Base-by-base conservation (phyloP, 2,329 filamentous ascomycete genomes). In the Nannizziopsis arthrosporioides region DNA sequence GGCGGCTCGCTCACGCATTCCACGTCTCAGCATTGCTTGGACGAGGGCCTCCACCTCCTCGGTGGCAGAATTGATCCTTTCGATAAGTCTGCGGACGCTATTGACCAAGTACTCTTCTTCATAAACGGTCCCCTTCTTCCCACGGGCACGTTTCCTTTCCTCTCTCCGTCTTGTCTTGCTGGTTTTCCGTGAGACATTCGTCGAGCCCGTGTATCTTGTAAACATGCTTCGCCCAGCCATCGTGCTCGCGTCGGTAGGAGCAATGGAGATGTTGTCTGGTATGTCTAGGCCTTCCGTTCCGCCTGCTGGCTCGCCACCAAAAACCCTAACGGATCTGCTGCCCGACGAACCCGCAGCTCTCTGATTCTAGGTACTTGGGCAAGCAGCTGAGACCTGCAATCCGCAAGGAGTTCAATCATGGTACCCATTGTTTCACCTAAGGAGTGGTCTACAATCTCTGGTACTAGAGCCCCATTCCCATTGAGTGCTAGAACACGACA, bases 51-150 rank as follows among this genome's bases (percentile, higher is more conserved):
- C 76, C 0, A 86, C 78, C 63, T 98, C 92, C 0, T 77, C 74
- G 44, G 80, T 76, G 2, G 82, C 75, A 17, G 73, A 73, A 63
- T 89, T 87, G 17, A 94, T 79, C 32, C 89, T 76, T 63, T 94
- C 87, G 11, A 94, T 78, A 31, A 98, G 73, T 18, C 92, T 75
- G 10, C 82, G 78, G 32, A 96, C 81, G 56, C 83, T 90, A 63
- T 89, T 92, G 50, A 94, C 82, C 4, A 98, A 77, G 64, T 98
- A 98, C 66, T 96, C 92, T 62, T 96, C 90, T 65, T 98, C 92
- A 65, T 98, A 98, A 4, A 98, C 85, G 12, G 86, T 94, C 9
- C 92, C 92, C 72, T 96, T 96, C 64, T 94, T 90, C 18, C 92
- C 92, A 6, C 87, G 74, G 0, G 92, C 92, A 12, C 90, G 80